phyloP scores from a whole-genome alignment of 768 basidiomycete genomes.

The Mrakia hoshinonis region DNA sequence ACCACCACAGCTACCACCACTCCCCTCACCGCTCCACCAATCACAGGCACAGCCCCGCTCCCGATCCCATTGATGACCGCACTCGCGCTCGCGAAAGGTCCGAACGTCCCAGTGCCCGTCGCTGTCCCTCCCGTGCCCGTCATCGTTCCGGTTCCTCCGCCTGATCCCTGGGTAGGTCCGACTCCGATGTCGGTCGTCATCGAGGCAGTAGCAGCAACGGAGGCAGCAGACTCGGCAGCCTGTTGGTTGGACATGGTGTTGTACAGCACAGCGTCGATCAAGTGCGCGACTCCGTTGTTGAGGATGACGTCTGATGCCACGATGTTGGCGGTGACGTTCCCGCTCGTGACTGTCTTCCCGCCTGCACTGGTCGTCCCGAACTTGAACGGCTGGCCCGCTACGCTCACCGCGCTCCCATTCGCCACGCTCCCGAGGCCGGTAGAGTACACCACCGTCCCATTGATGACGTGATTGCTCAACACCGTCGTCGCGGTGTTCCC shows the following conservation, averaged over 20 bases:
- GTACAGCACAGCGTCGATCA: constrained; percentile 53
- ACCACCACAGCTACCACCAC: no score
- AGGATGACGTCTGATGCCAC: constrained; percentile 54
- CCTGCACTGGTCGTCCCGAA: no score
- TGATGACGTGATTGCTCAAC: constrained; percentile 60
- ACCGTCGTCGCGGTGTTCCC: constrained; percentile 46
- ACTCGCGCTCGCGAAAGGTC: background rate
- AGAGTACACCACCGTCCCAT: constrained; percentile 61
- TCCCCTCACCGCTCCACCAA: no score
- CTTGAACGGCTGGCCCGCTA: constrained; percentile 30
- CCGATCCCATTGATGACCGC: no score
- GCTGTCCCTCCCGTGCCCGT: no score
- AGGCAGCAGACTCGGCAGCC: constrained; percentile 48
- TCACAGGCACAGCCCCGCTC: no score
- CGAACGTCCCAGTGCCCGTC: no score
- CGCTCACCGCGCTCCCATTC: constrained; percentile 48
- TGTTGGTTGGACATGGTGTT: constrained; percentile 44
- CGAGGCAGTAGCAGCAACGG: background rate
- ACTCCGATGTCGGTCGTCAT: background rate
- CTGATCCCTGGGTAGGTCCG: constrained; percentile 1
- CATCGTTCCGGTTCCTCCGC: no score
- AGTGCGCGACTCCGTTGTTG: constrained; percentile 46
- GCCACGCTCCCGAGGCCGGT: constrained; percentile 43
- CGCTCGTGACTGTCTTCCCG: constrained; percentile 45
- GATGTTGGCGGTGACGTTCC: constrained; percentile 48